Evolutionary conservation across 331 rosid species (phyloP).

Genomic region (Dryas integrifolia): DNA sequence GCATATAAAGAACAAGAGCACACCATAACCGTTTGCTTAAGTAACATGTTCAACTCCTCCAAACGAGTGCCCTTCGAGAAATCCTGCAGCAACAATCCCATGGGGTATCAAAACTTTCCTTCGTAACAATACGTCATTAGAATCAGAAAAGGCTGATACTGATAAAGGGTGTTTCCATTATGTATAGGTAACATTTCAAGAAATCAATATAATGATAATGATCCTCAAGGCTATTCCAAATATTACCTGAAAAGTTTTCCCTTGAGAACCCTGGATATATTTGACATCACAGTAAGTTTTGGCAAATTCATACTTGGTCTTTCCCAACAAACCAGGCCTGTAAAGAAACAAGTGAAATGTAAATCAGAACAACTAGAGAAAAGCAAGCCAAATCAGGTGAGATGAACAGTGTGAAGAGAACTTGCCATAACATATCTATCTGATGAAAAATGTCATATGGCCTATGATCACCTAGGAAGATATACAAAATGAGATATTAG

Average conservation of each 20-base stretch:
- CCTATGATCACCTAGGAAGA: constrained; percentile 93
- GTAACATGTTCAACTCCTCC: constrained; percentile 92
- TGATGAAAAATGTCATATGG: constrained; percentile 95
- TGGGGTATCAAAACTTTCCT: constrained; percentile 16
- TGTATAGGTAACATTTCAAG: not conserved
- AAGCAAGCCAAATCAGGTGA: constrained; percentile 15
- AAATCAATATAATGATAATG: constrained; percentile 12
- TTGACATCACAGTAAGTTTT: constrained; percentile 76
- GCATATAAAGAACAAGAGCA: constrained; percentile 30
- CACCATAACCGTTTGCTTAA: constrained; percentile 92
- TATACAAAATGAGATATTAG: constrained; percentile 41
- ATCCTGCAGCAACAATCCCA: constrained; percentile 62
- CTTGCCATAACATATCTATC: constrained; percentile 91
- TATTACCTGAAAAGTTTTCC: constrained; percentile 72
- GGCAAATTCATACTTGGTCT: constrained; percentile 70
- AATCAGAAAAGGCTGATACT: not conserved
- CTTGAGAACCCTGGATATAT: constrained; percentile 49
- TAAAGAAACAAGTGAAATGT: constrained; percentile 21
- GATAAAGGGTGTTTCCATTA: not conserved
- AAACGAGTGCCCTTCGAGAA: constrained; percentile 87
- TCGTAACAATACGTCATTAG: constrained; percentile 3
- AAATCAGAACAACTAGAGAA: constrained; percentile 22
- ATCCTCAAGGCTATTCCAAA: constrained; percentile 23
- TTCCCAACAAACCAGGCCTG: constrained; percentile 95
- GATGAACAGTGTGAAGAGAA: constrained; percentile 34